A percentile compares a stretch with the other conserved stretches of the same genome.
Conservation (phyloP, 2,329 filamentous ascomycete genomes). For the Aschersonia sp. region DNA sequence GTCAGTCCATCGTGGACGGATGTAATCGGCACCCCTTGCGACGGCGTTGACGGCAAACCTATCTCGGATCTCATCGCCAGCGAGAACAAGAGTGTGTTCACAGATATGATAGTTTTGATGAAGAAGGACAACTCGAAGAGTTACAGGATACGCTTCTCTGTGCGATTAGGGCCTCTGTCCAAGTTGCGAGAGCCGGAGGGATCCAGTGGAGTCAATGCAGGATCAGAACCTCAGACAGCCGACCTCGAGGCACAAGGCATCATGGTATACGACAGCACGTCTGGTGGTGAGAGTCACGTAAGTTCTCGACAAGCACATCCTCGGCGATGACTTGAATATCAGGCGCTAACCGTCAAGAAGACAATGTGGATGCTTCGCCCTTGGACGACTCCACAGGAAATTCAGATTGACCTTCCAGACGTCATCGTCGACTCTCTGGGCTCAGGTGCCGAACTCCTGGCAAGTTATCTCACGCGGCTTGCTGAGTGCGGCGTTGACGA, state of each 20-base stretch:
- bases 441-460: conserved; percentile 85
- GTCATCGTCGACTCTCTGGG: conserved; percentile 87
- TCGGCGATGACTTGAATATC: background rate
- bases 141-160: conserved; percentile 71
- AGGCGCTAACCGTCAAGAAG: conserved; percentile 26
- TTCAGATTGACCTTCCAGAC: conserved; percentile 85
- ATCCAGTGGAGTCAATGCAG: conserved; percentile 19
- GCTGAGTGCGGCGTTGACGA: conserved; percentile 72
- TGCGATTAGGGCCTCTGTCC: conserved; percentile 55
- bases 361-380: conserved; percentile 99
- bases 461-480: conserved; percentile 79
- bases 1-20: conserved; percentile 94
- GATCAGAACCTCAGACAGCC: conserved; percentile 31
- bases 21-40: conserved; percentile 67
- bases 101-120: conserved; percentile 75
- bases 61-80: conserved; percentile 69
- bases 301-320: conserved; percentile 20
- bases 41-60: conserved; percentile 57
- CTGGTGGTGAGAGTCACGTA: conserved; percentile 82
- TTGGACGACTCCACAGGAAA: conserved; percentile 73
- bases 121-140: conserved; percentile 86
- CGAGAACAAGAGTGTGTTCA: conserved; percentile 67
- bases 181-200: conserved; percentile 38
- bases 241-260: conserved; percentile 94
- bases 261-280: conserved; percentile 86